A percentile compares a stretch with the other conserved stretches of the same genome.
Evolutionary conservation across 805 yeast genomes (phyloP).

Genomic region (Schizosaccharomyces cryophilus): DNA sequence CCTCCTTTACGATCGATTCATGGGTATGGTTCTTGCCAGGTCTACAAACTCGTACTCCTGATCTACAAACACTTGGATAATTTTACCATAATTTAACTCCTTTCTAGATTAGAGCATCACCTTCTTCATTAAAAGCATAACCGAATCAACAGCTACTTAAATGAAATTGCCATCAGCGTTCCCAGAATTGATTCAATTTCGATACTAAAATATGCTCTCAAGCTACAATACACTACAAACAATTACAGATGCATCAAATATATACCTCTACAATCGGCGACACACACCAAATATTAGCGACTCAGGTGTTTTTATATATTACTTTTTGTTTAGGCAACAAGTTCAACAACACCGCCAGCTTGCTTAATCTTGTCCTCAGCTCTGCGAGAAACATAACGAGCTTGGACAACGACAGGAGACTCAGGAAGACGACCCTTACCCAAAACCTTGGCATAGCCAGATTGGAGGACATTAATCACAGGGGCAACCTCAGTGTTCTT

Average conservation of each 20-base stretch:
- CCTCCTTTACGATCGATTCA: no score
- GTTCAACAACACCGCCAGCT: slow-evolving; percentile 99
- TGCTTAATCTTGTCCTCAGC: slow-evolving; percentile 99
- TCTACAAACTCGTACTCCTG: neutral
- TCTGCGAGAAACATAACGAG: slow-evolving; percentile 95
- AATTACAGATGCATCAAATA: no score
- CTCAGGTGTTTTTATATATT: neutral
- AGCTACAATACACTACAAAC: no score
- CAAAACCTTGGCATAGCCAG: slow-evolving; percentile 96
- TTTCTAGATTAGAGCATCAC: no score
- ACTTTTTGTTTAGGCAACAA: slow-evolving; percentile 51
- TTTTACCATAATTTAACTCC: no score
- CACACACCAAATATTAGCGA: neutral
- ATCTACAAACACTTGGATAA: neutral
- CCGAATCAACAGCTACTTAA: no score
- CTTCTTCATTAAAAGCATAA: no score
- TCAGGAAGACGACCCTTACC: slow-evolving; percentile 97
- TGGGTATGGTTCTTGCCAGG: no score
- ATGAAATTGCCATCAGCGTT: no score
- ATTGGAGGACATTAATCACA: slow-evolving; percentile 19
- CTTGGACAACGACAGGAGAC: slow-evolving; percentile 97
- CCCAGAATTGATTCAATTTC: no score
- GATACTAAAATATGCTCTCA: no score
- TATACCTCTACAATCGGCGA: no score
- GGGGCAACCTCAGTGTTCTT: slow-evolving; percentile 63